Evolutionary conservation across 169 alveolate genomes (phyloP), one percentile per base, ranked within the genome.

Genomic region (Cryptosporidium meleagridis): DNA sequence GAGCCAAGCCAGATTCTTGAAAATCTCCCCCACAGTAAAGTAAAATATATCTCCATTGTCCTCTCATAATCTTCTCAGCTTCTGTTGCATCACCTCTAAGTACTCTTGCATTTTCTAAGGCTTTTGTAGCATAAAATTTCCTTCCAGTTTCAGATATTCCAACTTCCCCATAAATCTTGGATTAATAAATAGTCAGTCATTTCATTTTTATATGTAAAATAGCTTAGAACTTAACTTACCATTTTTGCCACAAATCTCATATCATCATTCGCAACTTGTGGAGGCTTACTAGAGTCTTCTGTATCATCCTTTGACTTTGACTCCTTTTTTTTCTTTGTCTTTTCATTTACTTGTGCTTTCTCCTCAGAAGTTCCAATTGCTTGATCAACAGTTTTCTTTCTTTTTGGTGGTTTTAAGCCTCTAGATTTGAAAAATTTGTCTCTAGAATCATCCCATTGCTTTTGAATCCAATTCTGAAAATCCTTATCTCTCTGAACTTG

Each of bases 1-100:
- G 87, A 41, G 44, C 73, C n/a, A 80, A n/a, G 10, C 87, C 87
- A 18, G 87, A 80, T 48, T 80, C 87, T 65, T 80, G 87, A 65
- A 80, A 80, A 29, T 80, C 87, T 0, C 87, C 87, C 5, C 87
- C 87, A 45, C 87, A 80, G 23, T 80, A 80, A 18, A 80, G 70
- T 65, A 80, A 23, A 16, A 80, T 80, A 48, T 80, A 80, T 41
- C 87, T 59, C 87, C 87, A 80, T 29, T 80, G 87, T 41, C 80
- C 87, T 41, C 87, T 59, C 87, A 80, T 80, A 41, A 80, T 41
- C 70, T 80, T 80, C 26, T 80, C 87, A 4, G 87, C 73, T 31
- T 80, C 80, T 10, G 87, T 80, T 29, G 87, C 87, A 41, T 62
- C 73, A 41, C 44, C 35, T 62, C 80, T 80, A 41, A 80, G 87